A percentile compares a stretch with the other conserved stretches of the same genome.
Conservation (phyloP, 805 yeast genomes). For the Pichia deserticola region DNA sequence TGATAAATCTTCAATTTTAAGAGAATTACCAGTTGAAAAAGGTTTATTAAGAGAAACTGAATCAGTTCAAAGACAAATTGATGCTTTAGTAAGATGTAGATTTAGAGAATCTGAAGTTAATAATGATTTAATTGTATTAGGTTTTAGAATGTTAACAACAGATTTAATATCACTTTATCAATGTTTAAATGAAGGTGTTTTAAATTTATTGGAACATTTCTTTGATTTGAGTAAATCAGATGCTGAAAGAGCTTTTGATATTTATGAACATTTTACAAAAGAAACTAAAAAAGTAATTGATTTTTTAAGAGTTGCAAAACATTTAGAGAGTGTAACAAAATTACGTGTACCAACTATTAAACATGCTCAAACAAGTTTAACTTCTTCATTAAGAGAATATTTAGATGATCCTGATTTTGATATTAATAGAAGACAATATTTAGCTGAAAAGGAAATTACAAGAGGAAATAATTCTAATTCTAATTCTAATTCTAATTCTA, state of each 20-base stretch:
- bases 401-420: conserved; percentile 82
- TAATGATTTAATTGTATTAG: conserved; percentile 76
- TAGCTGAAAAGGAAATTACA: conserved; percentile 54
- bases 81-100: conserved; percentile 63
- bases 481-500: not conserved
- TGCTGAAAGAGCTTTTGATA: conserved; percentile 78
- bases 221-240: conserved; percentile 85
- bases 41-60: conserved; percentile 83
- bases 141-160: conserved; percentile 83
- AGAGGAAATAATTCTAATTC: conserved; percentile 5
- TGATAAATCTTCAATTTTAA: conserved; percentile 50
- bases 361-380: conserved; percentile 93
- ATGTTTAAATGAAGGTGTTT: conserved; percentile 90
- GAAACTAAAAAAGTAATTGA: conserved; percentile 83
- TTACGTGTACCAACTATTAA: conserved; percentile 91
- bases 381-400: conserved; percentile 81
- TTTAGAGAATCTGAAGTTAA: conserved; percentile 74
- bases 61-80: conserved; percentile 76
- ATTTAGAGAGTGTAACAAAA: conserved; percentile 77
- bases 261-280: conserved; percentile 79
- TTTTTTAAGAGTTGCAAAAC: conserved; percentile 83
- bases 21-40: conserved; percentile 58
- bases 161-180: conserved; percentile 84
- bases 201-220: conserved; percentile 86
- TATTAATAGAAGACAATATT: conserved; percentile 65